Base-by-base conservation (phyloP, 495 filamentous ascomycete genomes). In the Filosporella fistucella region DNA sequence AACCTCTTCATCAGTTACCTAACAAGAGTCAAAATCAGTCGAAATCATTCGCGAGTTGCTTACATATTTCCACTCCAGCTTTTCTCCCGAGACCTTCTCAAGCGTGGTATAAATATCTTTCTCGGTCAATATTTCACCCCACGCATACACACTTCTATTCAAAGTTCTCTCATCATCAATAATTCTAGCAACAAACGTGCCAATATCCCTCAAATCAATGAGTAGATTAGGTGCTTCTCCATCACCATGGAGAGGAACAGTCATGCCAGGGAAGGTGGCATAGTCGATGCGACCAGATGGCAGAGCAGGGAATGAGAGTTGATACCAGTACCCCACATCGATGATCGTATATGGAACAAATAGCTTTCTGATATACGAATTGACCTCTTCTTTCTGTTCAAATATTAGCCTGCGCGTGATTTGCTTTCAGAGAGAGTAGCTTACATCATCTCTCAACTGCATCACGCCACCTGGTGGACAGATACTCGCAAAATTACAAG, bases 241-340 rank as follows among this genome's bases (percentile, higher is more conserved):
- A 49, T 75, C 69, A 4, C 71, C 76, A 40, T 69, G 62, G 37
- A 80, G 65, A 32, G 71, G 63, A 36, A 75, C 68, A 43, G 68
- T 60, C 11, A 65, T 58, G 0, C 63, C 56, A 3, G 60, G 66
- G 63, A 74, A 37, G 0, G 16, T 66, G 37, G n/a, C n/a, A n/a
- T 67, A 74, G 55, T 81, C 75, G 23, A 70, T 63, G 39, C 66
- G 66, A 7, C 79, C 79, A 13, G 74, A 78, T n/a, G 69, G 63
- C 13, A 83, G 56, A 18, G 60, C 56, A 4, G 71, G 75, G 45
- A 74, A 71, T 5, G 68, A 61, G 38, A 80, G 57, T 56, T 78
- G 73, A 60, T 75, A 75, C 79, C 78, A 83, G 67, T 68, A 80
- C 38, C 79, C 79, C 34, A 80, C 68, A 52, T 82, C 78, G 50